Evolutionary conservation across 495 filamentous ascomycete genomes (phyloP).

Genomic region (Trichoderma erinaceum): DNA sequence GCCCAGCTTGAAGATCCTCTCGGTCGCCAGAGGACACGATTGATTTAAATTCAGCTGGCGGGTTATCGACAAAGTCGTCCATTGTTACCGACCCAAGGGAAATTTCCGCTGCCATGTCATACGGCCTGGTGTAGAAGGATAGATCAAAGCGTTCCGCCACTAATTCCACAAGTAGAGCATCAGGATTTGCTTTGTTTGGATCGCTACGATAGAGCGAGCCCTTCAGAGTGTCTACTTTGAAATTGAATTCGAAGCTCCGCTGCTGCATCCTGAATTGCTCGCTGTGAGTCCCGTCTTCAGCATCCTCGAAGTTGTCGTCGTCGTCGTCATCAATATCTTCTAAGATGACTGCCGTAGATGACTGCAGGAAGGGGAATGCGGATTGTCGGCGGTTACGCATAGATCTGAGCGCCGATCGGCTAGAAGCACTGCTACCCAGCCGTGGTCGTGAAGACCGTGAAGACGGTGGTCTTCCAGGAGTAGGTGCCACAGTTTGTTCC

Average conservation of each 20-base stretch:
- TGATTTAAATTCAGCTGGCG: constrained; percentile 87
- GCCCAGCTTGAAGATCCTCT: constrained; percentile 56
- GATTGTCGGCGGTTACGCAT: constrained; percentile 30
- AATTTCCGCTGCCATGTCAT: constrained; percentile 87
- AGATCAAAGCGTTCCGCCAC: constrained; percentile 85
- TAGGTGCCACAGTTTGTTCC: constrained; percentile 18
- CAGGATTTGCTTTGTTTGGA: constrained; percentile 65
- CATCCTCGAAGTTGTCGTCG: constrained; percentile 56
- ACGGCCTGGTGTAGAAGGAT: constrained; percentile 79
- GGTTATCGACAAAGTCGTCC: constrained; percentile 89
- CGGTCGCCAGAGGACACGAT: constrained; percentile 86
- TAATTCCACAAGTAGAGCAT: constrained; percentile 81
- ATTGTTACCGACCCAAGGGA: constrained; percentile 80
- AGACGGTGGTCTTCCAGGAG: constrained; percentile 33
- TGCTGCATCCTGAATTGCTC: constrained; percentile 70
- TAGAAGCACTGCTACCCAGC: constrained; percentile 34
- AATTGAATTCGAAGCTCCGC: constrained; percentile 90
- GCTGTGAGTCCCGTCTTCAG: constrained; percentile 51
- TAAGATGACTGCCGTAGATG: constrained; percentile 69
- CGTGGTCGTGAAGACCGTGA: constrained; percentile 62
- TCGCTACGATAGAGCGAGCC: constrained; percentile 87
- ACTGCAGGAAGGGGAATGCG: constrained; percentile 46
- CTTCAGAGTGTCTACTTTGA: constrained; percentile 85
- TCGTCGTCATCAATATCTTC: constrained; percentile 64
- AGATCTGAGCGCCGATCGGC: constrained; percentile 25